Percentiles rank a stretch among this genome's conserved stretches.
These are phyloP conservation scores for Musa beccarii DNA, from an alignment of 176 grass and related monocot species.

Conservation along the genomic window DNA sequence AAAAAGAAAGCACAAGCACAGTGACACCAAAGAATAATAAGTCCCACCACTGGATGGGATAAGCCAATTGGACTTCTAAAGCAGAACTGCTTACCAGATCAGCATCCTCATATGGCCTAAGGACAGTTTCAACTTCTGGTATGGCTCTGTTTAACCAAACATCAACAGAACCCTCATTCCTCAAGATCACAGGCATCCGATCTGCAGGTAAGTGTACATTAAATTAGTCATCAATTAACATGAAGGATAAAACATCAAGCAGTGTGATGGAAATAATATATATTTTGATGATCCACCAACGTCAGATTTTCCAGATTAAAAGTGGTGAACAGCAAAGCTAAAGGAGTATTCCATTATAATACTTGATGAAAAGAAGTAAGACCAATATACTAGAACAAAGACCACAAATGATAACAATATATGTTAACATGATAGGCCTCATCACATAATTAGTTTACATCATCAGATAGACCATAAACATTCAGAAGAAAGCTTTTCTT, in stretches of 20 bases:
- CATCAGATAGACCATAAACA: no score
- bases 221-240: neutral
- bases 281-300: neutral
- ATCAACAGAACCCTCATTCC: constrained; percentile 36
- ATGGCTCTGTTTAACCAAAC: constrained; percentile 54
- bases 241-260: neutral
- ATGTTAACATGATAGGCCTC: neutral
- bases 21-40: neutral
- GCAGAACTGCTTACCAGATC: constrained; percentile 53
- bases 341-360: neutral
- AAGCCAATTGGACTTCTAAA: neutral
- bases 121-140: constrained; percentile 62
- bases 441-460: neutral
- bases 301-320: neutral
- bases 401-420: neutral
- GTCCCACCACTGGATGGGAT: neutral
- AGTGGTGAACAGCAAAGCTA: neutral
- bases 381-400: neutral
- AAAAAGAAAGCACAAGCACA: neutral
- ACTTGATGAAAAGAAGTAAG: neutral
- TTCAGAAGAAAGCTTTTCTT: no score
- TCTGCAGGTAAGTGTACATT: constrained; percentile 41
- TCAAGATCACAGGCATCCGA: constrained; percentile 82
- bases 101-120: constrained; percentile 63
- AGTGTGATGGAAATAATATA: no score